Base-by-base conservation (phyloP, 225 moss, liverwort and hornwort genomes). In the Sphagnum contortum region DNA sequence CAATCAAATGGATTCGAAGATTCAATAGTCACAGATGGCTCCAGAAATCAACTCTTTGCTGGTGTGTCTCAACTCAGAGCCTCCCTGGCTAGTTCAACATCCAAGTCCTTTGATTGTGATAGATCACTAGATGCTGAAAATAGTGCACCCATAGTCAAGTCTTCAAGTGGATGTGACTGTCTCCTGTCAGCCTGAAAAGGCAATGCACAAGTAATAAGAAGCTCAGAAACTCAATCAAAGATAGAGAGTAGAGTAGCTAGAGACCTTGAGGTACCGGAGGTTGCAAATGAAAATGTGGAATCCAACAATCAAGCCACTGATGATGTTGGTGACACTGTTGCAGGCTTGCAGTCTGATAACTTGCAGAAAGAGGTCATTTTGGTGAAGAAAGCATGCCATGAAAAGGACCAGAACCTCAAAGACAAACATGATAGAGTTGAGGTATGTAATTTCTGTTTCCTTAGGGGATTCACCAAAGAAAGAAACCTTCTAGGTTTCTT, bases 321-420 rank as follows among this genome's bases (percentile, higher is more conserved):
- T 51, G 66, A 46, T 64, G 69, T 63, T 64, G 57, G 61, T 11
- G 81, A 85, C 64, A 70, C 72, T 12, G 85, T 82, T 48, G 82
- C 85, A 45, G 85, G 85, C 66, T 74, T 82, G 68, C 85, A 82
- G 78, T 85, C 82, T 76, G 85, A 85, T 82, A 79, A 82, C 60
- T 73, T 85, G 68, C 85, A 85, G 82, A 85, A 85, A 69, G 82
- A 85, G 68, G 85, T 85, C 7, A 82, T 85, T 12, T 54, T 67
- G 57, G 65, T 85, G 49, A 77, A 82, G 70, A 82, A 79, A 72
- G 53, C 79, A 57, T 76, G 79, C 48, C 85, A 85, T 70, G 85
- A 85, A 59, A 82, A 85, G 76, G 85, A 85, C 50, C 85, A 85
- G 68, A 66, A 74, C 74, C 68, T 85, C 12, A 82, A 82, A 64